phyloP scores from a whole-genome alignment of 2,329 filamentous ascomycete species.

The Colletotrichum tropicale region DNA sequence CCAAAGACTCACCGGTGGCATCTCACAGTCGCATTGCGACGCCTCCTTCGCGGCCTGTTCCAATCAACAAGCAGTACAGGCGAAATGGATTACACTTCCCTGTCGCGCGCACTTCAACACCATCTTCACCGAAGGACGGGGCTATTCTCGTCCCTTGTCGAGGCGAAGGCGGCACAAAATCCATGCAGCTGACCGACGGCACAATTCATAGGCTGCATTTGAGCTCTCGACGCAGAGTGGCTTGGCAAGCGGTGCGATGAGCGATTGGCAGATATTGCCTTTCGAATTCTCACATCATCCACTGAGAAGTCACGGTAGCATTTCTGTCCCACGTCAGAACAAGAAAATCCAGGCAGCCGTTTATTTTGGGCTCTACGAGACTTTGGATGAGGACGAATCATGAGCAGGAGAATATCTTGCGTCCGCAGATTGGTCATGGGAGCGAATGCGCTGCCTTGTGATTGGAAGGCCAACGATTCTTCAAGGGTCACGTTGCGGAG shows the following conservation, averaged over 20 bases:
- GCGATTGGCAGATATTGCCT: neutral
- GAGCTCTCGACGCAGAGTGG: neutral
- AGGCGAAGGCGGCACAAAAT: neutral
- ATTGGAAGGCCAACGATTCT: neutral
- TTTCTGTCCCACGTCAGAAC: neutral
- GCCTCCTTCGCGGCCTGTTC: neutral
- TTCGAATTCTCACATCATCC: neutral
- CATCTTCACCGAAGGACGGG: neutral
- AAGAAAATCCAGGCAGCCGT: neutral
- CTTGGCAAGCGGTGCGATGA: neutral
- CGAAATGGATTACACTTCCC: neutral
- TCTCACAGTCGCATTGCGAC: neutral
- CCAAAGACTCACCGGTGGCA: neutral
- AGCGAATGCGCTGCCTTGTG: neutral
- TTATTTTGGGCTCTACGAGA: neutral
- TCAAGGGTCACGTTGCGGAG: neutral
- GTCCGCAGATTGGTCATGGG: neutral
- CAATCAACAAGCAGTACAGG: neutral
- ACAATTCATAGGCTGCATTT: neutral
- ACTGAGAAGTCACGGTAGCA: neutral
- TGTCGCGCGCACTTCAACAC: neutral
- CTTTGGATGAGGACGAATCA: neutral
- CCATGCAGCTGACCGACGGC: neutral
- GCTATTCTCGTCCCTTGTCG: neutral
- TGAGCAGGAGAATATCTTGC: neutral